Base-by-base conservation (phyloP, 2,329 filamentous ascomycete species). In the Botryotinia calthae region DNA sequence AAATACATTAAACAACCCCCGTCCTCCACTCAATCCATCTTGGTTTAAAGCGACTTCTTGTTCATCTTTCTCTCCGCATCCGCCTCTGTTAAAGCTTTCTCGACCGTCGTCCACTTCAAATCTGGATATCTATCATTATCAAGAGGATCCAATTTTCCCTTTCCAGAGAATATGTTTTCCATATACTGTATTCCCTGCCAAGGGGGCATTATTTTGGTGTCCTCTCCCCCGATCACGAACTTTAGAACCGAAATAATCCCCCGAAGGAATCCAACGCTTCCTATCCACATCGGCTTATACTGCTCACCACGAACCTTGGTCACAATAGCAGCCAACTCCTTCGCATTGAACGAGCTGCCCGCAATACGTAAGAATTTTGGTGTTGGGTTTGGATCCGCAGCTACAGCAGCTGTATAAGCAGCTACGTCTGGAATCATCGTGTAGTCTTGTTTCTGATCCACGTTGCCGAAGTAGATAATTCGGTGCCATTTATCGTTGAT, bases 121-220 rank as follows among this genome's bases (percentile, higher is more conserved):
- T 72, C 72, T 10, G 72, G 72, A 67, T 73, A 73, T 28, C 72
- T 71, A 34, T 68, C 62, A 40, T 73, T 73, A 61, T 73, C 72
- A 40, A 73, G 12, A 20, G 72, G 72, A 37, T 72, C 51, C 25
- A 73, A 44, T 56, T 68, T 73, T 25, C 72, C 72, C 9, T 72
- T 66, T 34, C 72, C 72, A 12, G 72, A 73, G 34, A 73, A 54
- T 61, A 73, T 73, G 25, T 73, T 73, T 31, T 73, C 72, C 54
- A 73, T 37, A 62, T 73, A 73, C 40, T 73, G 72, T 69, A 73
- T 73, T 56, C 72, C 72, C 62, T 73, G 72, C 72, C 72, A 73
- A 25, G 72, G n/a, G 4, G 72, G 58, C 2, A 73, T 46, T 12
- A 48, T 4, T 2, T 63, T 46, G 6, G 56, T 42, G 22, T 73